Conservation (phyloP, 2,329 filamentous ascomycete species). For the Cladosporium phlei region DNA sequence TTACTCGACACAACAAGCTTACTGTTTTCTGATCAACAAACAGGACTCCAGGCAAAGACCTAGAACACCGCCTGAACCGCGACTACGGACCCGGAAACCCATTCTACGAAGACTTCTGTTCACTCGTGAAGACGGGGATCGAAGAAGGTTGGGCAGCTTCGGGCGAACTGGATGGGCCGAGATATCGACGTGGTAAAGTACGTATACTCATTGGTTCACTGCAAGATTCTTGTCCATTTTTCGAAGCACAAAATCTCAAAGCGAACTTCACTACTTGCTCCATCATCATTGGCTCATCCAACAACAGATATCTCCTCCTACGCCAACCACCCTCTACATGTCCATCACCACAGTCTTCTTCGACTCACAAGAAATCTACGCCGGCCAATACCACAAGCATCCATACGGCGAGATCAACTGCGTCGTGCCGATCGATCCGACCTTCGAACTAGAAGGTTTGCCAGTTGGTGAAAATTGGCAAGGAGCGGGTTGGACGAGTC, state of each 20-base stretch:
- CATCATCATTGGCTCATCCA: too few species aligned
- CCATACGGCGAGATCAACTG: slow-evolving; percentile 32
- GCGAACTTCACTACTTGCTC: too few species aligned
- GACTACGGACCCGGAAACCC: slow-evolving; percentile 35
- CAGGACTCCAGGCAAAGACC: slow-evolving; percentile 34
- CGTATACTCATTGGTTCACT: too few species aligned
- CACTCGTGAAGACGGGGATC: slow-evolving; percentile 31
- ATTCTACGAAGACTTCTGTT: slow-evolving; percentile 35
- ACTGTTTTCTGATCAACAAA: background rate
- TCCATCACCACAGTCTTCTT: slow-evolving; percentile 57
- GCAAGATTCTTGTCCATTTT: too few species aligned
- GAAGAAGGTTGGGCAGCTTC: slow-evolving; percentile 36
- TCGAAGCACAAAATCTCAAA: too few species aligned
- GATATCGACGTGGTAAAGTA: slow-evolving; percentile 45
- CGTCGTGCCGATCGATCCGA: slow-evolving; percentile 40
- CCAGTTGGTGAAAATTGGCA: slow-evolving; percentile 46
- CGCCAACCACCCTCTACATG: slow-evolving; percentile 46
- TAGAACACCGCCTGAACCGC: slow-evolving; percentile 32
- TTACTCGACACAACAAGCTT: too few species aligned
- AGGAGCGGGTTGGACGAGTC: slow-evolving; percentile 50
- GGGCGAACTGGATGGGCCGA: slow-evolving; percentile 36
- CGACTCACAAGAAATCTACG: slow-evolving; percentile 45
- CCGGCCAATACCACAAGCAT: slow-evolving; percentile 45
- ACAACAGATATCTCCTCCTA: slow-evolving; percentile 44
- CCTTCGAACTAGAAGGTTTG: slow-evolving; percentile 52